Percentiles rank a stretch among this genome's conserved stretches.
These are phyloP conservation scores for Cytospora mali DNA, from an alignment of 2,329 filamentous ascomycete species.

Conservation along the genomic window DNA sequence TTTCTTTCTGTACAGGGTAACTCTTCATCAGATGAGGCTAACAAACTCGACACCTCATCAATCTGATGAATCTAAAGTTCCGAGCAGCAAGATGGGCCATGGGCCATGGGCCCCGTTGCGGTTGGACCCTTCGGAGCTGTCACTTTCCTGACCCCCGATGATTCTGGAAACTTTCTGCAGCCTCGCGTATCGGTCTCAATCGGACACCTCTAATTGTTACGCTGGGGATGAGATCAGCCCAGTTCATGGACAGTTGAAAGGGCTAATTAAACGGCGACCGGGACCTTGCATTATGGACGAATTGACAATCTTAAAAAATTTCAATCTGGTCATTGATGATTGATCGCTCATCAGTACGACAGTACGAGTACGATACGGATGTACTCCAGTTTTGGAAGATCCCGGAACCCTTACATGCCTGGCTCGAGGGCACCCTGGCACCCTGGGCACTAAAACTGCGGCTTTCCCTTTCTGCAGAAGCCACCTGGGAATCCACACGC, in stretches of 20 bases:
- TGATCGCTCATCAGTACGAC: no score
- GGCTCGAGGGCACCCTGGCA: background rate
- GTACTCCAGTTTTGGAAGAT: no score
- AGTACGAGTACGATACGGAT: no score
- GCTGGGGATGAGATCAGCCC: slow-evolving; percentile 1
- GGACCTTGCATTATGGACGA: slow-evolving; percentile 21
- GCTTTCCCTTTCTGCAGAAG: background rate
- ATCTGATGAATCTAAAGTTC: background rate
- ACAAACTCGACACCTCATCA: background rate
- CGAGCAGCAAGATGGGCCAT: background rate
- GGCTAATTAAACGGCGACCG: slow-evolving; percentile 8
- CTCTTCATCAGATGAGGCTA: slow-evolving; percentile 5
- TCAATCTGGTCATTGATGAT: slow-evolving; percentile 2
- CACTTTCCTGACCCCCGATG: slow-evolving; percentile 7
- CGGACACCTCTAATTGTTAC: slow-evolving; percentile 12
- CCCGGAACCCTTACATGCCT: no score
- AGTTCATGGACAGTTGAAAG: slow-evolving; percentile 4
- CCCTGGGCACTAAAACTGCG: slow-evolving; percentile 14
- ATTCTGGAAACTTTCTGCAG: slow-evolving; percentile 20
- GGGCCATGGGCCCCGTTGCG: background rate
- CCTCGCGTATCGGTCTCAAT: slow-evolving; percentile 19
- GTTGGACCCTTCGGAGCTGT: background rate
- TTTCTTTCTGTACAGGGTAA: no score
- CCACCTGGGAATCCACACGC: slow-evolving; percentile 17
- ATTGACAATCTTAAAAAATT: slow-evolving; percentile 13